These are phyloP conservation scores for Raffaelea arxii DNA, from an alignment of 2,329 filamentous ascomycete genomes.

Conservation along the genomic window DNA sequence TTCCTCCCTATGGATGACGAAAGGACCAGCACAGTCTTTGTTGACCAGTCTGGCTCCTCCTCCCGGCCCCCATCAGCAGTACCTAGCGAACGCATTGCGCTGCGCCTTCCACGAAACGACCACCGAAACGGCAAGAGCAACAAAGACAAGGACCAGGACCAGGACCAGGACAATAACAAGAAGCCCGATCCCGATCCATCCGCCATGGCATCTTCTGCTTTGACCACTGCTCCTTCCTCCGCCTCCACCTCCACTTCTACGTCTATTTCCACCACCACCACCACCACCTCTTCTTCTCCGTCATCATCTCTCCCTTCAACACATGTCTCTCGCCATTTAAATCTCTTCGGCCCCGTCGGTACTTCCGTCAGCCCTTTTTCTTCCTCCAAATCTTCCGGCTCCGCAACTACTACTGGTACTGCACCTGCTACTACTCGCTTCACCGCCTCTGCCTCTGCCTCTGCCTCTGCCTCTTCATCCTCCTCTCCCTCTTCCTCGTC, in stretches of 20 bases:
- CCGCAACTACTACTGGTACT: neutral
- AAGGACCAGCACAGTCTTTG: slow-evolving; percentile 6
- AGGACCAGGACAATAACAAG: no score
- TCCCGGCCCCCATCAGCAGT: slow-evolving; percentile 3
- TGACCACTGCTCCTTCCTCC: neutral
- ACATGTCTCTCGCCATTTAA: neutral
- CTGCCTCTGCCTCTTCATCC: neutral
- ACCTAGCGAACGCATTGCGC: slow-evolving; percentile 1
- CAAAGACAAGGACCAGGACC: no score
- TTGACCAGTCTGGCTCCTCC: slow-evolving; percentile 3
- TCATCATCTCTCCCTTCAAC: neutral
- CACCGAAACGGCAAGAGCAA: no score
- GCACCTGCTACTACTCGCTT: neutral
- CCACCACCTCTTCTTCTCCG: neutral
- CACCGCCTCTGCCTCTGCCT: neutral
- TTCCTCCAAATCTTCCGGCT: neutral
- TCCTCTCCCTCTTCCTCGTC: neutral
- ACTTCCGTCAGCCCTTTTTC: neutral
- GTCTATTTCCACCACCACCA: neutral
- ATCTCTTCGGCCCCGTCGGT: neutral
- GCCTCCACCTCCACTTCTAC: neutral
- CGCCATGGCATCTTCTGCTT: neutral
- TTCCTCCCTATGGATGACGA: slow-evolving; percentile 10
- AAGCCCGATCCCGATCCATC: neutral
- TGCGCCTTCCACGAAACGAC: neutral